A percentile compares a stretch with the other conserved stretches of the same genome.
Conservation (phyloP, 306 rosid genomes). For the Prinsepia uniflora region DNA sequence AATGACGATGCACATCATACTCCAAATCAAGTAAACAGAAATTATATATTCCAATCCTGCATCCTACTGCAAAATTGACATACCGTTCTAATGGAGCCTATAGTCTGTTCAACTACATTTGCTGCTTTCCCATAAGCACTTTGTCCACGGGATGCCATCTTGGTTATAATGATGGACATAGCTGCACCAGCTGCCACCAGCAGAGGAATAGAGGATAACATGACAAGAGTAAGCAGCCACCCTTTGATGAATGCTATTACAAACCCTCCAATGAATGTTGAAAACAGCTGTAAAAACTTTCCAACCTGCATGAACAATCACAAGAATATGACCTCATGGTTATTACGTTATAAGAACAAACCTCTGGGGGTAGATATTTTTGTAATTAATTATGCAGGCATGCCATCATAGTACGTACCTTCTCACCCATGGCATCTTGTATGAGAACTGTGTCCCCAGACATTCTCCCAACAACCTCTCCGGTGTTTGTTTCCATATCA, state of each 20-base stretch:
- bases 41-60: background rate
- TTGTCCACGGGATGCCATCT: slow-evolving; percentile 68
- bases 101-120: slow-evolving; percentile 78
- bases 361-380: background rate
- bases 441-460: slow-evolving; percentile 92
- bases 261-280: slow-evolving; percentile 72
- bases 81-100: slow-evolving; percentile 88
- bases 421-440: slow-evolving; percentile 97
- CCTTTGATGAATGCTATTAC: slow-evolving; percentile 67
- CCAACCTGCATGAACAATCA: slow-evolving; percentile 59
- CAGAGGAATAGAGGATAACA: slow-evolving; percentile 74
- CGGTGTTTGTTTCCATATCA: slow-evolving; percentile 81
- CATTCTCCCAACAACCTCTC: slow-evolving; percentile 89
- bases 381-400: background rate
- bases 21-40: slow-evolving; percentile 9
- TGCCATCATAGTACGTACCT: slow-evolving; percentile 50
- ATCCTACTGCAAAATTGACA: slow-evolving; percentile 12
- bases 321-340: background rate
- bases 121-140: slow-evolving; percentile 76
- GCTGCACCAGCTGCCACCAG: slow-evolving; percentile 59
- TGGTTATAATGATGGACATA: slow-evolving; percentile 50
- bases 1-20: slow-evolving; percentile 11
- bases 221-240: slow-evolving; percentile 81
- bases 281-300: slow-evolving; percentile 54
- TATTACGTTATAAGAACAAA: background rate